phyloP scores from a whole-genome alignment of 805 yeast species.

The Kurtzmaniella fragi region DNA sequence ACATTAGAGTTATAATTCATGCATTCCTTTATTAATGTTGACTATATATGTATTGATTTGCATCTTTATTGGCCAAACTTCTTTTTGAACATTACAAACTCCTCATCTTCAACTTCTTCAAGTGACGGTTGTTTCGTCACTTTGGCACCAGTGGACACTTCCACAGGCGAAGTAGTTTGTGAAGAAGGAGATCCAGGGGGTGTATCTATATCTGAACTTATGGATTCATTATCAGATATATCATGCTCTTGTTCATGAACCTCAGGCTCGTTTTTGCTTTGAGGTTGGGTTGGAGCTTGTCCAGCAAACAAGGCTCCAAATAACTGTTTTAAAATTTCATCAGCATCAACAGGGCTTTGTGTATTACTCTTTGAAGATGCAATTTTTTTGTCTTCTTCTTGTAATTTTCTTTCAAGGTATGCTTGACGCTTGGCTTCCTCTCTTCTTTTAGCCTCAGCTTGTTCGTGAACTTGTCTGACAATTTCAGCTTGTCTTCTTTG shows the following conservation, averaged over 20 bases:
- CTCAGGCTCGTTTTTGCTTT: background rate
- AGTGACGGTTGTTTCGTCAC: slow-evolving; percentile 24
- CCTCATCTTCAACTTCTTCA: slow-evolving; percentile 32
- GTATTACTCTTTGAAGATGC: background rate
- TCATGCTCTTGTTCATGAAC: background rate
- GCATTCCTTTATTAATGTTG: too few relatives aligned
- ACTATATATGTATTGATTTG: too few relatives aligned
- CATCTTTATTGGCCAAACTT: slow-evolving; percentile 28
- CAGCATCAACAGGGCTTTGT: background rate
- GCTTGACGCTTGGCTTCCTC: slow-evolving; percentile 6
- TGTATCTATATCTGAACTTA: slow-evolving; percentile 11
- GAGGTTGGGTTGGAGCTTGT: background rate
- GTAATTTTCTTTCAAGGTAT: slow-evolving; percentile 4
- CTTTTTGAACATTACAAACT: slow-evolving; percentile 35
- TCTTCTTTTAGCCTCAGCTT: slow-evolving; percentile 5
- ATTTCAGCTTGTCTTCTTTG: slow-evolving; percentile 7
- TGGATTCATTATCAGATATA: slow-evolving; percentile 14
- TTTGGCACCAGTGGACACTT: slow-evolving; percentile 3
- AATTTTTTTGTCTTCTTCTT: background rate
- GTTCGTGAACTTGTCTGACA: slow-evolving; percentile 14
- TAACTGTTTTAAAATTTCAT: slow-evolving; percentile 18
- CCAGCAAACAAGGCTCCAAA: slow-evolving; percentile 10
- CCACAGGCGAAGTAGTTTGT: background rate
- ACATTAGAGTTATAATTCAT: too few relatives aligned
- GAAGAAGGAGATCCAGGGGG: slow-evolving; percentile 2